phyloP scores from a whole-genome alignment of 768 basidiomycete genomes.

The Hortiboletus campestris region DNA sequence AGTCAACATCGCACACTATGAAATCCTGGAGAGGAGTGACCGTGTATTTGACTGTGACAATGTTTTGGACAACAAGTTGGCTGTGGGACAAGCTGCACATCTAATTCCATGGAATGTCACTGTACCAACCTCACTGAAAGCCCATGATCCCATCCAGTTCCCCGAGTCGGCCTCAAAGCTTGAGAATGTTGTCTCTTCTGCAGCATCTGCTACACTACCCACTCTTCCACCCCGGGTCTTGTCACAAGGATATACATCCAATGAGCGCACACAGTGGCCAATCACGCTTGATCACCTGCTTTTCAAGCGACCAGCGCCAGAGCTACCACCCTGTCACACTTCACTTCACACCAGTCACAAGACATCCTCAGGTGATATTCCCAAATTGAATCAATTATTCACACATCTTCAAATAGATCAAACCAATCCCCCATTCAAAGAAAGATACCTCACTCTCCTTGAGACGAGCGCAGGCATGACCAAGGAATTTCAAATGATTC shows the following conservation, averaged over 20 bases:
- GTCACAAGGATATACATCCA: not conserved
- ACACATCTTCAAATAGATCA: not conserved
- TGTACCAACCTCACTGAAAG: not conserved
- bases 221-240: accelerated
- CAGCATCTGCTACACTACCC: not conserved
- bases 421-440: not conserved
- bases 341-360: too few relatives aligned
- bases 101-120: not conserved
- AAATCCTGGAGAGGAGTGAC: too few relatives aligned
- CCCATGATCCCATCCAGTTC: not conserved
- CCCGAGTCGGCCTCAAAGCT: too few relatives aligned
- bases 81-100: not conserved
- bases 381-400: not conserved
- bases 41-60: too few relatives aligned
- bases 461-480: not conserved
- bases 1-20: not conserved
- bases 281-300: not conserved
- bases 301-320: not conserved
- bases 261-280: not conserved
- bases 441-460: not conserved
- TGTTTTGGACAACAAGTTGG: not conserved
- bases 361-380: not conserved
- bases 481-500: not conserved
- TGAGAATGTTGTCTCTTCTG: too few relatives aligned
- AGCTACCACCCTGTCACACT: not conserved